Conservation (phyloP, 176 grass and related monocot species). For the Poa pratensis region DNA sequence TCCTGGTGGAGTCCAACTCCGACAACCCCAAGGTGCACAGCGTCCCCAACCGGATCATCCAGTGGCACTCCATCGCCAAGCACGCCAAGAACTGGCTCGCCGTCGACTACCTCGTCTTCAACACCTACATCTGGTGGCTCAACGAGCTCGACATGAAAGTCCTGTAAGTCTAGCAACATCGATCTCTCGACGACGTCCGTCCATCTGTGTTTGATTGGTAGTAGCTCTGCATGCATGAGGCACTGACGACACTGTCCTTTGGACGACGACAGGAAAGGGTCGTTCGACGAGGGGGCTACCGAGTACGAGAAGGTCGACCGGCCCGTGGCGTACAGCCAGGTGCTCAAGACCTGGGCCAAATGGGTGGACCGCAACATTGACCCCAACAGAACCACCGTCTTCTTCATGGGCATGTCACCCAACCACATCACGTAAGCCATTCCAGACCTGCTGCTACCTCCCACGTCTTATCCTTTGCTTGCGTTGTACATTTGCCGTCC, state of each 20-base stretch:
- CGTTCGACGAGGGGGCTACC: conserved; percentile 70
- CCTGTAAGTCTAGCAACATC: conserved; percentile 56
- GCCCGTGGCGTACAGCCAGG: conserved; percentile 74
- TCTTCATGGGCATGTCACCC: conserved; percentile 98
- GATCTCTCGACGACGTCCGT: too few species aligned
- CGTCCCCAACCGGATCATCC: conserved; percentile 80
- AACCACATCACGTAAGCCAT: conserved; percentile 71
- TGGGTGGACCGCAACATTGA: conserved; percentile 94
- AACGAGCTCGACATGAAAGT: conserved; percentile 89
- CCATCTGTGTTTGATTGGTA: background rate
- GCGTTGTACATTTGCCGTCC: background rate
- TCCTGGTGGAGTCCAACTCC: conserved; percentile 97
- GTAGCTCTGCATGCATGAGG: too few species aligned
- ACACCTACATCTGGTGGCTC: conserved; percentile 99
- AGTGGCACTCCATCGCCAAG: conserved; percentile 79
- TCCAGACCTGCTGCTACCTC: too few species aligned
- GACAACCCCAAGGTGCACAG: conserved; percentile 95
- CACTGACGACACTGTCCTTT: background rate
- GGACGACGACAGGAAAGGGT: conserved; percentile 50
- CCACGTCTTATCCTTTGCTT: background rate
- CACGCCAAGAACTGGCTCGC: conserved; percentile 77
- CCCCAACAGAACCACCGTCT: conserved; percentile 73
- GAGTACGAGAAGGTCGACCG: conserved; percentile 84
- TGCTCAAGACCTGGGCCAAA: conserved; percentile 86
- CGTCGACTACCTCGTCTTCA: conserved; percentile 98